Base-by-base conservation (phyloP, 805 yeast species). In the Tetrapisispora pingtungensis region DNA sequence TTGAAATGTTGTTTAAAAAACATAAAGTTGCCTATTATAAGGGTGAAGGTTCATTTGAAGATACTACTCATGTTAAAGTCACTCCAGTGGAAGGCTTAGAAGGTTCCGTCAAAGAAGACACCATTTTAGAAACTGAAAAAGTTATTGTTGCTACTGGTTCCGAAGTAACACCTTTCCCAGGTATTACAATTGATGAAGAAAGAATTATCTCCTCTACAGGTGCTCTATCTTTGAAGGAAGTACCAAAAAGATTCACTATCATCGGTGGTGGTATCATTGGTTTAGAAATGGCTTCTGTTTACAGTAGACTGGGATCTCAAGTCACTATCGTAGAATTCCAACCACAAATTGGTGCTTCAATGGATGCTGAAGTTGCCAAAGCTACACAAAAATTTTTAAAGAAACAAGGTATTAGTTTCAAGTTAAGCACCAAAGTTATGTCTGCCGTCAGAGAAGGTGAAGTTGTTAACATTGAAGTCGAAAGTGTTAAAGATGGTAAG, bases 231-330 rank as follows among this genome's bases (percentile, higher is more conserved):
- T 75, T 93, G 58, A 76, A 78, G 66, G 96, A 89, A 73, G 75
- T 93, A 47, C 99, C 99, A 63, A 88, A 93, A 75, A 80, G 75
- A 65, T 61, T 93, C 62, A 83, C 90, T 55, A 80, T 93, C 69
- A 90, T 93, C 59, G 99, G 99, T 66, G 99, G 96, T 71, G 98
- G 99, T 75, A 90, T 93, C 72, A 93, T 93, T 65, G 99, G 99
- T 62, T 78, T 93, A 56, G 99, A 93, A 74, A 93, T 93, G 96
- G 98, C 96, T 51, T 89, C 97, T 22, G 99, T 93, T 40, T 93
- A 94, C 82, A 72, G 89, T 47, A 80, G 98, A 70, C 72, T 93
- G 59, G 99, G 99, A 37, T 72, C 96, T 36, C 88, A 93, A 72
- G 98, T 93, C 52, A 90, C 97, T 36, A 83, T 93, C 45, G 71